phyloP scores from a whole-genome alignment of 169 alveolate species.

The Babesia ovis region DNA sequence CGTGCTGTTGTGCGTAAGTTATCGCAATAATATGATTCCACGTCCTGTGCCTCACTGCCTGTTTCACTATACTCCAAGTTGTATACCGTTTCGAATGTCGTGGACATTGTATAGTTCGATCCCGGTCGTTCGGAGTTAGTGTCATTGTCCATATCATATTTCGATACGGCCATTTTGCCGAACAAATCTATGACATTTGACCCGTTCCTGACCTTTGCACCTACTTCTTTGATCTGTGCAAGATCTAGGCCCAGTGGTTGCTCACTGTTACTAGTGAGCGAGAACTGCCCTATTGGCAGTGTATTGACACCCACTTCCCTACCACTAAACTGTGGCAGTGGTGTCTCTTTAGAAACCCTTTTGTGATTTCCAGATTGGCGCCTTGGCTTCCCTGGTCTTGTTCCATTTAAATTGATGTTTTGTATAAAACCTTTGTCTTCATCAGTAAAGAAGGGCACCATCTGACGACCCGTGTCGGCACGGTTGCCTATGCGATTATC shows the following conservation, averaged over 20 bases:
- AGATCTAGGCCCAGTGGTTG: not conserved
- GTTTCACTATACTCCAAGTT: not conserved
- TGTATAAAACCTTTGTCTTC: constrained; percentile 2
- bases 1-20: not conserved
- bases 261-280: not conserved
- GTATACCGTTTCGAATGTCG: not conserved
- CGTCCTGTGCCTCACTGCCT: not conserved
- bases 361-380: not conserved
- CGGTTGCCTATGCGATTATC: not conserved
- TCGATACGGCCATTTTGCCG: not conserved
- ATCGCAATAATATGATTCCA: not conserved
- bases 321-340: not conserved
- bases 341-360: not conserved
- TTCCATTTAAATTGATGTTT: not conserved
- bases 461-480: not conserved
- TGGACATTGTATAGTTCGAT: not conserved
- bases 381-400: not conserved
- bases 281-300: constrained; percentile 17
- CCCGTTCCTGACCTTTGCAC: not conserved
- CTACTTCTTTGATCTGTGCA: not conserved
- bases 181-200: not conserved
- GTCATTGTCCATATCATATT: not conserved
- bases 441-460: constrained; percentile 24
- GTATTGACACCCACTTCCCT: constrained; percentile 20
- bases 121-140: constrained; percentile 2